These are phyloP conservation scores for Spongospora subterranea DNA, from an alignment of 208 protist genomes.

Conservation along the genomic window DNA sequence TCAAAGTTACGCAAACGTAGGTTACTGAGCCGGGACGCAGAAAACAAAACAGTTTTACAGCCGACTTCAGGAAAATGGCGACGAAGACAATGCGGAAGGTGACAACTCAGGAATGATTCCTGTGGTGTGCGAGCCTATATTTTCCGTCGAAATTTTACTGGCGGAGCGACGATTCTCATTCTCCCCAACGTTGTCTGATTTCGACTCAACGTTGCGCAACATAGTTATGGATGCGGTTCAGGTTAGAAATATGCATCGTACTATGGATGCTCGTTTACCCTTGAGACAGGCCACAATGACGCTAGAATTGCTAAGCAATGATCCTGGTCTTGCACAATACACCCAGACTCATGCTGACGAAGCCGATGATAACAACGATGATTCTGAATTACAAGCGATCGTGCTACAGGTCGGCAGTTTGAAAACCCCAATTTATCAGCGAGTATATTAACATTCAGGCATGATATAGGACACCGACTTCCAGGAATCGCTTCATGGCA, in stretches of 20 bases:
- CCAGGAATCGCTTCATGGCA: neutral
- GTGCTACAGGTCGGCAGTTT: neutral
- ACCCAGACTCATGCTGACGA: conserved; percentile 46
- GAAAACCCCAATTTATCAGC: too few species aligned
- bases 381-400: conserved; percentile 6
- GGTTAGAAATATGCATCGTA: neutral
- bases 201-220: neutral
- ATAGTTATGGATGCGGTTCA: neutral
- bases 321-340: neutral
- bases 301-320: neutral
- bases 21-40: too few species aligned
- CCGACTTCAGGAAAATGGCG: neutral
- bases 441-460: too few species aligned
- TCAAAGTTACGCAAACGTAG: too few species aligned
- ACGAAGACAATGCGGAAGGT: neutral
- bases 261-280: neutral
- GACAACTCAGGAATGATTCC: too few species aligned
- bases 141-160: conserved; percentile 32
- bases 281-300: neutral
- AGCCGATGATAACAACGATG: conserved; percentile 2
- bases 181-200: neutral
- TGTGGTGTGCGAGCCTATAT: conserved; percentile 35
- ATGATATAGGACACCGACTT: neutral
- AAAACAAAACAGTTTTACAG: too few species aligned
- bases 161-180: neutral